phyloP scores from a whole-genome alignment of 1,139 yeast species.

The Sporopachydermia cereana region DNA sequence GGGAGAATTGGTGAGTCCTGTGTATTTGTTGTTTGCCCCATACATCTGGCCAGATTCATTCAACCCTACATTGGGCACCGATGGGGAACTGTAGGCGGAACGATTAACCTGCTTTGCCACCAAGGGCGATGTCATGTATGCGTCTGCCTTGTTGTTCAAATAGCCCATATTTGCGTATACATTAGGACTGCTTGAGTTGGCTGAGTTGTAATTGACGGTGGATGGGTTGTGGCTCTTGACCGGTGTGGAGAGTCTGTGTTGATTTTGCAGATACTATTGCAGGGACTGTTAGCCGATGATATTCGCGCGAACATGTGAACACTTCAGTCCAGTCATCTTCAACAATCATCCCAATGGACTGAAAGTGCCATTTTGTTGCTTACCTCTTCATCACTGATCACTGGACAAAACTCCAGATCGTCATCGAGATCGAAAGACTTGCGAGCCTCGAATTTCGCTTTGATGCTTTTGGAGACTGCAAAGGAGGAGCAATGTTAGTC shows the following conservation, averaged over 20 bases:
- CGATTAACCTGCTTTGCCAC: neutral
- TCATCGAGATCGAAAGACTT: conserved; percentile 62
- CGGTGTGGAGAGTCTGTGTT: neutral
- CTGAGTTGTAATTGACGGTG: too few species aligned
- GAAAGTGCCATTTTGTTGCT: too few species aligned
- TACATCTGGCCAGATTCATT: neutral
- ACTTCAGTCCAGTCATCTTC: neutral
- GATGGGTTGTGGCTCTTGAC: neutral
- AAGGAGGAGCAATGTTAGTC: neutral
- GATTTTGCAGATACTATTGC: neutral
- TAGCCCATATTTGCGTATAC: neutral
- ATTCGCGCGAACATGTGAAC: neutral
- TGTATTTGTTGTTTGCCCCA: neutral
- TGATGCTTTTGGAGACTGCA: conserved; percentile 15
- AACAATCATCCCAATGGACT: too few species aligned
- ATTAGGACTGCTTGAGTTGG: neutral
- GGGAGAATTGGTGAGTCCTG: neutral
- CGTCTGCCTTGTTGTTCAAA: neutral
- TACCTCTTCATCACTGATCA: conserved; percentile 22
- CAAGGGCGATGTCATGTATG: neutral
- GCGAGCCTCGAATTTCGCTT: conserved; percentile 45
- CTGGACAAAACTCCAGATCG: conserved; percentile 61
- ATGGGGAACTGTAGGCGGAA: neutral
- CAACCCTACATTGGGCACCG: neutral
- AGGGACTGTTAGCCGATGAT: neutral